Percentiles rank a stretch among this genome's conserved stretches.
Conservation (phyloP, 345 rosid genomes). For the Eucalyptus fibrosa region DNA sequence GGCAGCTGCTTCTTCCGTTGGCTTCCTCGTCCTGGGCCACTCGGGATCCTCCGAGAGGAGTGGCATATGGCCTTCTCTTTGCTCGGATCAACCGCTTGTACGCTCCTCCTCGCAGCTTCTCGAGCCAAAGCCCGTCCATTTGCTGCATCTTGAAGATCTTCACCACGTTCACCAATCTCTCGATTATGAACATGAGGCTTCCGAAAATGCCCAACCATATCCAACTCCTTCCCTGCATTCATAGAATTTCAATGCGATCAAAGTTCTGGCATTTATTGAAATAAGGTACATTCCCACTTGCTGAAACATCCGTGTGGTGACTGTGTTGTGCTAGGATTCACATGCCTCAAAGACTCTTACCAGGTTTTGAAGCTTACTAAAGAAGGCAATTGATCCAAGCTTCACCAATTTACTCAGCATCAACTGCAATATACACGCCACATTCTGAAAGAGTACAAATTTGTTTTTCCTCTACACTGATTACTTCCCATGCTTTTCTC, state of each 20-base stretch:
- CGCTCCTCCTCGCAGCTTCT: constrained; percentile 76
- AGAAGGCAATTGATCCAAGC: neutral
- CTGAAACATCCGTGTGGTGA: neutral
- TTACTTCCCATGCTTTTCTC: neutral
- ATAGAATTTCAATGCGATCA: neutral
- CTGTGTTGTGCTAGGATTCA: neutral
- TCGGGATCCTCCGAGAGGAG: constrained; percentile 41
- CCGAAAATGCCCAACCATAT: constrained; percentile 48
- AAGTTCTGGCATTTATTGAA: neutral
- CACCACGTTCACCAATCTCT: constrained; percentile 49
- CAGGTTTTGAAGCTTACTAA: neutral
- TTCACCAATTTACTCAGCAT: neutral
- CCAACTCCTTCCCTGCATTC: constrained; percentile 35
- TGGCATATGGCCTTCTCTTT: constrained; percentile 44
- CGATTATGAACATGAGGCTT: constrained; percentile 28
- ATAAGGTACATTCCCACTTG: neutral
- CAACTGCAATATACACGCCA: neutral
- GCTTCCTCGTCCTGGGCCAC: constrained; percentile 12
- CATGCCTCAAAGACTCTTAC: neutral
- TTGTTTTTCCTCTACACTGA: too few relatives aligned
- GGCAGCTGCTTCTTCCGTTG: constrained; percentile 2
- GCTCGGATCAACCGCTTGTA: constrained; percentile 29
- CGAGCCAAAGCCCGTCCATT: constrained; percentile 32
- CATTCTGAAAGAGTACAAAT: neutral
- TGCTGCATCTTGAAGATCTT: constrained; percentile 77